Percentiles rank a stretch among this genome's conserved stretches.
phyloP scores from a whole-genome alignment of 2,329 filamentous ascomycete species.

The Niveomyces coronatus region DNA sequence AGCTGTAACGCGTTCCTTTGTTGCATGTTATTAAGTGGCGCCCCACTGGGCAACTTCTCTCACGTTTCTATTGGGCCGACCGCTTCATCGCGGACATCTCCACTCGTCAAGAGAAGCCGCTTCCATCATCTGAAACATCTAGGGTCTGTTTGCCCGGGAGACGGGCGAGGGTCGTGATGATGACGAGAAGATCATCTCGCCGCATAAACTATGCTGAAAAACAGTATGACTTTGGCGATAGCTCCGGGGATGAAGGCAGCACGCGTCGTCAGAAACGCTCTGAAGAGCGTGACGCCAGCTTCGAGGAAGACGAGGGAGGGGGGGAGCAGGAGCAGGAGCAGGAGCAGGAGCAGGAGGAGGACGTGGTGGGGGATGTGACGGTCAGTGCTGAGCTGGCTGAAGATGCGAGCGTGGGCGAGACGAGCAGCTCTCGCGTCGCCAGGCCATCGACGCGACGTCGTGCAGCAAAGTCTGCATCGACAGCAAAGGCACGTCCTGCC shows the following conservation, averaged over 20 bases:
- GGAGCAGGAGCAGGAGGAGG: constrained; percentile 19
- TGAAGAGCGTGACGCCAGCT: constrained; percentile 22
- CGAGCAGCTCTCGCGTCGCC: constrained; percentile 13
- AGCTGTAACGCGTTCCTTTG: too few relatives aligned
- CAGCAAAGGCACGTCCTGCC: too few relatives aligned
- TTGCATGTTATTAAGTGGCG: too few relatives aligned
- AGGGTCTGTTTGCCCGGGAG: too few relatives aligned
- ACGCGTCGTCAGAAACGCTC: constrained; percentile 15
- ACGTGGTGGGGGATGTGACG: too few relatives aligned
- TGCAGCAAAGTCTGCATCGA: constrained; percentile 1
- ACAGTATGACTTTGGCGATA: constrained; percentile 25
- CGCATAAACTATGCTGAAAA: constrained; percentile 23
- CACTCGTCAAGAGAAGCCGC: constrained; percentile 1
- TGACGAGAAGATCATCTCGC: constrained; percentile 27
- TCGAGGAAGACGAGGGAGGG: constrained; percentile 18
- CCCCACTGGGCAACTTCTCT: too few relatives aligned
- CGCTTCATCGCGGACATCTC: too few relatives aligned
- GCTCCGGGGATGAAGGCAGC: constrained; percentile 20
- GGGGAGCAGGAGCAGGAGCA: constrained; percentile 13
- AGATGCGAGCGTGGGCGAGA: constrained; percentile 21
- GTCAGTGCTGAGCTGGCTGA: constrained; percentile 24
- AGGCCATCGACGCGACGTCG: constrained; percentile 3
- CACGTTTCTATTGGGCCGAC: too few relatives aligned
- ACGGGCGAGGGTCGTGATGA: constrained; percentile 18
- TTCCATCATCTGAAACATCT: constrained; percentile 2